Percentiles rank a stretch among this genome's conserved stretches.
Conservation (phyloP, 371 early-diverging fungal species). For the Rhizopus delemar region DNA sequence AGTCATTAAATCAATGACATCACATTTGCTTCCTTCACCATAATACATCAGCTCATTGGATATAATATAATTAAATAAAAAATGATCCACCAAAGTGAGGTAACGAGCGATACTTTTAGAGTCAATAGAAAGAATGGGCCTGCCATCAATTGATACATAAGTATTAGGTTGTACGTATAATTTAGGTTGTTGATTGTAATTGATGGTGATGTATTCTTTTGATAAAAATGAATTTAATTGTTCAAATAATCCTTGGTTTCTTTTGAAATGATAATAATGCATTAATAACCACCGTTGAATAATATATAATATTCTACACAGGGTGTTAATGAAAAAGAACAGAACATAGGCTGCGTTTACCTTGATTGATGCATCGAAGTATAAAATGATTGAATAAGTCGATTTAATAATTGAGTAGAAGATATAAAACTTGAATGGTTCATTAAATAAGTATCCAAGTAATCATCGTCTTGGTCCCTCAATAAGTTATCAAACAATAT, state of each 20-base stretch:
- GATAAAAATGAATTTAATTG: background rate
- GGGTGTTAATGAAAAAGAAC: background rate
- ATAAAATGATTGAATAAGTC: conserved; percentile 56
- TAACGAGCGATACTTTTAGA: conserved; percentile 45
- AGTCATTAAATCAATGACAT: conserved; percentile 25
- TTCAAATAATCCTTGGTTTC: conserved; percentile 16
- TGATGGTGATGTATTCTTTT: conserved; percentile 8
- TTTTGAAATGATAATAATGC: conserved; percentile 60
- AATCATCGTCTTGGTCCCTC: conserved; percentile 63
- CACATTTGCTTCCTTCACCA: conserved; percentile 6
- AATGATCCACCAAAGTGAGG: conserved; percentile 45
- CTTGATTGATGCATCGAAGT: conserved; percentile 53
- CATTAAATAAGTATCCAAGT: conserved; percentile 59
- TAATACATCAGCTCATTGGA: conserved; percentile 22
- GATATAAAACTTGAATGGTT: conserved; percentile 60
- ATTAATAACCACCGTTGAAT: conserved; percentile 65
- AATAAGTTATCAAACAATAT: conserved; percentile 59
- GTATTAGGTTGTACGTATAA: background rate
- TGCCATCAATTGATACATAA: background rate
- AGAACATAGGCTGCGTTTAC: conserved; percentile 23
- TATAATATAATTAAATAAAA: conserved; percentile 36
- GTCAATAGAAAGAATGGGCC: conserved; percentile 18
- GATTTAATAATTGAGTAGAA: conserved; percentile 52
- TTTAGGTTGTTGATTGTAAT: background rate
- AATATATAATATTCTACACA: conserved; percentile 56